Evolutionary conservation across 805 yeast species (phyloP), one percentile per base, ranked within the genome.

Genomic region (Tetrapisispora iriomotensis): DNA sequence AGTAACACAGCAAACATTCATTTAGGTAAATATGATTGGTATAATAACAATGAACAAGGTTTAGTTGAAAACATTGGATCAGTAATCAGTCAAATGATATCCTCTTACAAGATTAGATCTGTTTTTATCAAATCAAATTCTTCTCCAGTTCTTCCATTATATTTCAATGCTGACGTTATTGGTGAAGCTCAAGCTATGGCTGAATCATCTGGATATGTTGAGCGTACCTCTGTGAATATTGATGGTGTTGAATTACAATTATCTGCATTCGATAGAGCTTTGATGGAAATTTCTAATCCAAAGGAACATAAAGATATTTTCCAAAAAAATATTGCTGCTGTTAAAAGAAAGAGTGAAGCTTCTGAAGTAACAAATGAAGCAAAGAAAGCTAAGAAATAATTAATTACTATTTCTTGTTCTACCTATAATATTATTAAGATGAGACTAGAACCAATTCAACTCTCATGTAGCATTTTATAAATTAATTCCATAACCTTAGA

Each of bases 91-190:
- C 61, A 66, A 38, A 70, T 86, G 45, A 53, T 64, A 17, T 50
- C 50, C 18, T 50, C 54, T 19, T 64, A 63, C 27, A 61, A 61
- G 29, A 70, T 75, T 56, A 81, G 77, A 62, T 73, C 74, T 28
- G 65, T 80, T 25, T 75, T 72, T 53, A 58, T 83, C 45, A 86
- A 86, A 65, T 70, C 90, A 10, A 65, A 68, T 41, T 60, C 63
- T 30, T 84, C 95, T 17, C 95, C 96, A 17, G 74, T 88, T 8
- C 67, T 92, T 51, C 97, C 99, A 33, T 67, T 92, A 43, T 92
- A 68, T 62, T 75, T 79, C 54, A 68, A 81, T 34, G 79, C 81
- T 23, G 70, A 56, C 33, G 65, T 62, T 10, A 56, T 66, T 36
- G 63, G 63, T 23, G 66, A 60, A 36, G 63, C 60, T 10, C 67